Base-by-base conservation (phyloP, 2,329 filamentous ascomycete genomes). In the Neurospora sp. region DNA sequence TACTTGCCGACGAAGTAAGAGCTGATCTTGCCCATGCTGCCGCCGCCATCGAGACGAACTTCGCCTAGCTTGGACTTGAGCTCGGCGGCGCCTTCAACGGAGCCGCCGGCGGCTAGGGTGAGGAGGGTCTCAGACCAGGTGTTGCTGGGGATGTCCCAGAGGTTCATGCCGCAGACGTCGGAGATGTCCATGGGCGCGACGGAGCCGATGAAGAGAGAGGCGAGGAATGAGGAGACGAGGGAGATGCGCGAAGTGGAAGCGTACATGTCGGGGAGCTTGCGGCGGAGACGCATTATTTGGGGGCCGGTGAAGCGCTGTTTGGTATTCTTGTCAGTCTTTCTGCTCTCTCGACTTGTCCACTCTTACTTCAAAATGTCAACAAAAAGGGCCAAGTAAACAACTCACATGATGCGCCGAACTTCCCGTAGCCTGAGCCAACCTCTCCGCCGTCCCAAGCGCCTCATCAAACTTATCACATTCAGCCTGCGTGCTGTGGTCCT, bases 111-210 rank as follows among this genome's bases (percentile, higher is more conserved):
- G 23, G 91, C 87, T 13, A 97, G 89, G 46, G 87, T 84, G 19
- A 99, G 87, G 0, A 97, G 86, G 19, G 87, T 82, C 70, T 93
- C 87, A 74, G 91, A 89, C 89, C 93, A 98, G 23, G 81, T 79
- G 73, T 91, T 89, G 23, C 86, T 84, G 73, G 89, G 84, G 73
- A 98, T 93, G 77, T 98, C 93, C 93, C 93, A 98, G 7, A 99
- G 84, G 79, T 98, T 97, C 91, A 97, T 97, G 69, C 96, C 96
- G 76, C 93, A 97, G 33, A 95, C 94, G 81, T 99, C 96, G 76
- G 91, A 91, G 75, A 97, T 94, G 79, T 99, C 96, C 74, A 97
- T 90, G 0, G 94, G 93, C 0, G 96, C 95, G 73, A 97, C 86
- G 73, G 85, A 83, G 69, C 96, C 96, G 15, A 97, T 85, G 79